Percentiles rank a stretch among this genome's conserved stretches.
Conservation (phyloP, 2,329 filamentous ascomycete genomes). For the Acrodontium crateriforme region DNA sequence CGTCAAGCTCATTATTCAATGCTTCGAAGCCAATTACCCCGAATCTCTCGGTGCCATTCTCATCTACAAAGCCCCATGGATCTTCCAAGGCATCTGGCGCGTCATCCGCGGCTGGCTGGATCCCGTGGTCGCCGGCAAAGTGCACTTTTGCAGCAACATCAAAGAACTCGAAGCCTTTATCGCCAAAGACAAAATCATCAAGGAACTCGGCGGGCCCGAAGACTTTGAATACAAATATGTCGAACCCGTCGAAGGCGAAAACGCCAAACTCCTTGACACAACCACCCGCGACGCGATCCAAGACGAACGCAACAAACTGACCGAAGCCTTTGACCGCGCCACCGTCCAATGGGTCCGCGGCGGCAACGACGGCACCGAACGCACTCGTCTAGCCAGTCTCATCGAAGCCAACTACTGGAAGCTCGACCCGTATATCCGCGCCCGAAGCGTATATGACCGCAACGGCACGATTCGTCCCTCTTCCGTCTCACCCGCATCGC, state of each 20-base stretch:
- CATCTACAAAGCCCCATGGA: slow-evolving; percentile 91
- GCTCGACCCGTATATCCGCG: slow-evolving; percentile 74
- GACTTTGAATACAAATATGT: slow-evolving; percentile 71
- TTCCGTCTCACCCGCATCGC: too few species aligned
- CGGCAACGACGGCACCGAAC: slow-evolving; percentile 33
- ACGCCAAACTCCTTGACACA: slow-evolving; percentile 53
- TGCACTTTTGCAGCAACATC: slow-evolving; percentile 77
- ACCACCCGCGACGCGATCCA: slow-evolving; percentile 50
- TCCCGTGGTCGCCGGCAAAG: slow-evolving; percentile 85
- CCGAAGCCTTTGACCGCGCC: slow-evolving; percentile 57
- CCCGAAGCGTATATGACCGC: slow-evolving; percentile 74
- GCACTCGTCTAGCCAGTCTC: slow-evolving; percentile 47
- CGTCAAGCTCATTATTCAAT: slow-evolving; percentile 98
- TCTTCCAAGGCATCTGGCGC: slow-evolving; percentile 96
- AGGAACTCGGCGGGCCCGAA: slow-evolving; percentile 76
- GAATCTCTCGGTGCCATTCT: slow-evolving; percentile 81
- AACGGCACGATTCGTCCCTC: slow-evolving; percentile 56
- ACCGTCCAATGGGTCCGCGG: slow-evolving; percentile 62
- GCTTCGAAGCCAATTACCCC: slow-evolving; percentile 96
- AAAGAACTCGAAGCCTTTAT: slow-evolving; percentile 71
- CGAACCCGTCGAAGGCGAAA: slow-evolving; percentile 64
- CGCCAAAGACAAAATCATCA: slow-evolving; percentile 53
- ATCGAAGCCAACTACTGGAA: slow-evolving; percentile 72
- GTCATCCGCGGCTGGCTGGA: slow-evolving; percentile 94
- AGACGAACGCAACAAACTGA: slow-evolving; percentile 48